A percentile compares a stretch with the other conserved stretches of the same genome.
These are phyloP conservation scores for Lactarius hengduanensis DNA, from an alignment of 768 basidiomycete genomes.

Conservation along the genomic window DNA sequence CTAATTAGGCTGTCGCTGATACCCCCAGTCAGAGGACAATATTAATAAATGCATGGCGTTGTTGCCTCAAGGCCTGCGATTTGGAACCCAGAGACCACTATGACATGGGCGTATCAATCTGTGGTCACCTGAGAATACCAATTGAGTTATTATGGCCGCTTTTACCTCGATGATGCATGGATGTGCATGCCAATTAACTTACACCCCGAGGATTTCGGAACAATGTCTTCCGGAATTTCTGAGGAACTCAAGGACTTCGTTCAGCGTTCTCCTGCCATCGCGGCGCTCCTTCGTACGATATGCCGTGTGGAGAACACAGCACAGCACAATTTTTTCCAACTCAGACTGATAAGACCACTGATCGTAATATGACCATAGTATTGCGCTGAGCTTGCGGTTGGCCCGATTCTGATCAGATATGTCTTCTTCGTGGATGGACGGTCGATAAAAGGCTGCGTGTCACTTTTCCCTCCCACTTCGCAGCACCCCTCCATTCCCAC, in stretches of 20 bases:
- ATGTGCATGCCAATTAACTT: not conserved
- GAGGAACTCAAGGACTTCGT: not conserved
- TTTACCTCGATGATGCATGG: not conserved
- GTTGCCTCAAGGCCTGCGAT: not conserved
- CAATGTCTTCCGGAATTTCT: not conserved
- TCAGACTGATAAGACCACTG: conserved; percentile 14
- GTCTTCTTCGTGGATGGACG: not conserved
- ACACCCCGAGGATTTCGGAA: conserved; percentile 3
- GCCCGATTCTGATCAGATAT: not conserved
- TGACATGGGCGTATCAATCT: conserved; percentile 4
- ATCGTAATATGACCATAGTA: not conserved
- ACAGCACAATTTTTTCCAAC: conserved; percentile 3
- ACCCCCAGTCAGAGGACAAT: not conserved
- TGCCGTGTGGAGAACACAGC: conserved; percentile 10
- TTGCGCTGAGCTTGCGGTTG: conserved; percentile 13
- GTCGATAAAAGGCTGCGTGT: conserved; percentile 6
- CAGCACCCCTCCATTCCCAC: conserved; percentile 1
- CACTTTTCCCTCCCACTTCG: not conserved
- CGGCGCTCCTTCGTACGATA: conserved; percentile 5
- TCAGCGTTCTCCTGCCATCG: conserved; percentile 3
- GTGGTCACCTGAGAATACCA: not conserved
- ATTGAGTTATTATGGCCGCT: not conserved
- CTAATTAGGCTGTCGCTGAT: not conserved
- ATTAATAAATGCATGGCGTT: not conserved
- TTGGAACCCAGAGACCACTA: not conserved